Percentiles rank a stretch among this genome's conserved stretches.
Conservation (phyloP, 108 stramenopile species). For the Bacterosira constricta region DNA sequence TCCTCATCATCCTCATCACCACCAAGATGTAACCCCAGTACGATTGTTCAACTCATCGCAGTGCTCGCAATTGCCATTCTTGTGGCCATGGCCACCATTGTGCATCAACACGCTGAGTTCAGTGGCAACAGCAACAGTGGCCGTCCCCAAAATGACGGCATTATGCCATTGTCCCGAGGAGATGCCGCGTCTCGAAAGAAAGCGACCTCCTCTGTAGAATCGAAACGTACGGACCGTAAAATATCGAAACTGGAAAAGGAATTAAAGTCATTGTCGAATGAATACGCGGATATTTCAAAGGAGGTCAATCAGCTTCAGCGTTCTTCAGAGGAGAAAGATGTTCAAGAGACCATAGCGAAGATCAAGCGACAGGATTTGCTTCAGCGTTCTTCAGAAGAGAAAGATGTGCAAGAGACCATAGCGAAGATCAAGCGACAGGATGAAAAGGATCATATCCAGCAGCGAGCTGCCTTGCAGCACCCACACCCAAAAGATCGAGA, state of each 20-base stretch:
- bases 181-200: too few species aligned
- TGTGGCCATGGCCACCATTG: neutral
- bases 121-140: neutral
- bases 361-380: slow-evolving; percentile 1
- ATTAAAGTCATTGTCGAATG: neutral
- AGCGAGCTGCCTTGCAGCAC: neutral
- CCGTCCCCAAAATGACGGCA: neutral
- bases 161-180: neutral
- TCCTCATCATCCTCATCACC: too few species aligned
- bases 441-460: neutral
- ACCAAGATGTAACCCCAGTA: too few species aligned
- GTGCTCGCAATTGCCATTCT: neutral
- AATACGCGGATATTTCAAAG: neutral
- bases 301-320: neutral
- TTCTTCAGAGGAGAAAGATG: neutral
- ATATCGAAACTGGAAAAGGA: neutral
- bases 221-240: neutral
- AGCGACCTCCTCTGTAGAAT: too few species aligned
- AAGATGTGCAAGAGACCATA: slow-evolving; percentile 4
- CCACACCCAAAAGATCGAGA: slow-evolving; percentile 5
- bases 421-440: slow-evolving; percentile 4
- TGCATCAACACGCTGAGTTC: neutral
- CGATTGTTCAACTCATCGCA: neutral
- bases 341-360: neutral
- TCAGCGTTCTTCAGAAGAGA: neutral